phyloP scores from a whole-genome alignment of 2,329 filamentous ascomycete species.

The Falciphora oryzae region DNA sequence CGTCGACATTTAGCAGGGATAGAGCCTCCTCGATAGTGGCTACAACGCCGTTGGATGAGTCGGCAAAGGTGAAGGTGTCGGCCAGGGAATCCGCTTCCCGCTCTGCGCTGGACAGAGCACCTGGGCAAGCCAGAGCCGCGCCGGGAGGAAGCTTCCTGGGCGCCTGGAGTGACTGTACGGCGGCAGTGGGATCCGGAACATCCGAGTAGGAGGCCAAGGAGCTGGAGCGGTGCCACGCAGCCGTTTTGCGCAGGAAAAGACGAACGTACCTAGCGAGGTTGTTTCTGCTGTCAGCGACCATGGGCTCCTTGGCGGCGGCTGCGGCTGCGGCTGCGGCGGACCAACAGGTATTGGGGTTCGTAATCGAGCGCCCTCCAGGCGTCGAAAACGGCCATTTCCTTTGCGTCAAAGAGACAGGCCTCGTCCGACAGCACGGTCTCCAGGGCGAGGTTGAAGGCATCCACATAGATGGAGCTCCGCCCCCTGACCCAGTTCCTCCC shows the following conservation, averaged over 20 bases:
- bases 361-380: conserved; percentile 71
- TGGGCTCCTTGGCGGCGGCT: conserved; percentile 12
- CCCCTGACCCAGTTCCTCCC: conserved; percentile 62
- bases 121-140: conserved; percentile 15
- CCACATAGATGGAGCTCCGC: conserved; percentile 88
- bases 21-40: conserved; percentile 77
- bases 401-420: conserved; percentile 75
- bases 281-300: conserved; percentile 4
- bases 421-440: conserved; percentile 88
- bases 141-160: conserved; percentile 46
- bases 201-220: conserved; percentile 77
- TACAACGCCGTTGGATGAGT: conserved; percentile 68
- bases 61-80: conserved; percentile 68
- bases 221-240: conserved; percentile 80
- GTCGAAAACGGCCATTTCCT: conserved; percentile 70
- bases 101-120: conserved; percentile 25
- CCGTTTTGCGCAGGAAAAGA: conserved; percentile 86
- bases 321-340: conserved; percentile 10
- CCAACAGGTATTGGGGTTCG: conserved; percentile 85
- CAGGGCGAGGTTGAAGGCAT: conserved; percentile 91
- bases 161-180: conserved; percentile 60
- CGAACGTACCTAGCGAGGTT: conserved; percentile 66
- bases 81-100: conserved; percentile 42
- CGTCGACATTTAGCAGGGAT: conserved; percentile 74
- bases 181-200: conserved; percentile 65